Base-by-base conservation (phyloP, 108 stramenopile species). In the Stephanodiscus minutulus region DNA sequence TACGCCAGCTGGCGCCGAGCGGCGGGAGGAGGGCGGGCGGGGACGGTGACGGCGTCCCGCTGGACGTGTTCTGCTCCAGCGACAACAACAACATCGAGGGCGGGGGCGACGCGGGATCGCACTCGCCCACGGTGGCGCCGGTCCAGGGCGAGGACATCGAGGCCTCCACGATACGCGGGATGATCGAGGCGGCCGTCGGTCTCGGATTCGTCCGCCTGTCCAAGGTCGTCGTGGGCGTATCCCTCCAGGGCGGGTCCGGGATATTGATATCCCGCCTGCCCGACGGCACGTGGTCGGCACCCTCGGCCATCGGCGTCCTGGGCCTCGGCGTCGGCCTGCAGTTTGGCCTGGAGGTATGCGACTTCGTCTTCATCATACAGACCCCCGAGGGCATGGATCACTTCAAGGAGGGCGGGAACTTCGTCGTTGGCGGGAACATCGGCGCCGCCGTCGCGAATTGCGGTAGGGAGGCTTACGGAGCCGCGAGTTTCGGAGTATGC, bases 221-320 rank as follows among this genome's bases (percentile, higher is more conserved):
- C 21, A 97, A 97, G 77, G 86, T 91, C 59, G 93, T 90, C 7
- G 76, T 97, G 50, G 93, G 91, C 3, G 82, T 97, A 9, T 82
- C 84, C 25, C 39, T 91, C 5, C 86, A 92, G 61, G 88, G 73
- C 33, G 96, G 96, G 33, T 87, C 88, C 9, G 96, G 96, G 25
- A 82, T 95, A 56, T 85, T 97, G 21, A 72, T 97, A 55, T 77
- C 92, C 10, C 67, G 91, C 7, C 74, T 95, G 12, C 77, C 85
- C 20, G 91, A 93, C 70, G 94, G 96, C 8, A 88, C 87, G 4
- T 97, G 96, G 96, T 87, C 85, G 10, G 90, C 92, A 9, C 96
- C 96, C 0, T 93, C 91, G 7, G 91, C 93, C 7, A 88, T 97
- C 50, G 92, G 89, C 31, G 87, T 87, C 10, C 83, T 71, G 28